Conservation (phyloP, 2,329 filamentous ascomycete species). For the Claviceps sorghi region DNA sequence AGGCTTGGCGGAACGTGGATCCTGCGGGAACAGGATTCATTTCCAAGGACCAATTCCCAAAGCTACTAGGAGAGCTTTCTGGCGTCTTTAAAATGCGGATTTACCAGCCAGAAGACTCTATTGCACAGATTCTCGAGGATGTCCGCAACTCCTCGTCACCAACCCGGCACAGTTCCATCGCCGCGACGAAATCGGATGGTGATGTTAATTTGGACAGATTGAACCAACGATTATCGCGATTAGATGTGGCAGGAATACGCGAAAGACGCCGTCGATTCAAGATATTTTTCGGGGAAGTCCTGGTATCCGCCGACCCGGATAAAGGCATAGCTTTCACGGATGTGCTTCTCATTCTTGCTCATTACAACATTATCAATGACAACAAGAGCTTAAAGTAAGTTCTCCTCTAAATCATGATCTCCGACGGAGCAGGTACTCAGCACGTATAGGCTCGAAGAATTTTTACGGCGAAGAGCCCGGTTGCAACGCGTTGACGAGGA, state of each 20-base stretch:
- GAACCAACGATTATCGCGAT: constrained; percentile 53
- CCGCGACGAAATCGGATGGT: constrained; percentile 33
- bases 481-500: constrained; percentile 92
- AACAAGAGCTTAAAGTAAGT: constrained; percentile 76
- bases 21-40: constrained; percentile 86
- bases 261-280: constrained; percentile 68
- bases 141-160: constrained; percentile 46
- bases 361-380: constrained; percentile 97
- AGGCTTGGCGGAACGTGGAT: constrained; percentile 94
- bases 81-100: constrained; percentile 96
- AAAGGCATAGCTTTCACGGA: constrained; percentile 83
- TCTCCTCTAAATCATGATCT: not conserved
- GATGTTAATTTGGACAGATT: constrained; percentile 62
- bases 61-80: constrained; percentile 78
- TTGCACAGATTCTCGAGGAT: constrained; percentile 75
- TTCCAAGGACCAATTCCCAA: constrained; percentile 73
- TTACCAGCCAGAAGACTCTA: constrained; percentile 80
- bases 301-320: constrained; percentile 83
- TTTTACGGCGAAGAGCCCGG: constrained; percentile 74
- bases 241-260: constrained; percentile 64
- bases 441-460: constrained; percentile 65
- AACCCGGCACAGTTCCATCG: constrained; percentile 39
- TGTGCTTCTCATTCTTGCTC: constrained; percentile 86
- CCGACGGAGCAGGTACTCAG: not conserved
- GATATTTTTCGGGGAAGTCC: constrained; percentile 91